Evolutionary conservation across 345 rosid genomes (phyloP).

Genomic region (Hibiscus tridactylites): DNA sequence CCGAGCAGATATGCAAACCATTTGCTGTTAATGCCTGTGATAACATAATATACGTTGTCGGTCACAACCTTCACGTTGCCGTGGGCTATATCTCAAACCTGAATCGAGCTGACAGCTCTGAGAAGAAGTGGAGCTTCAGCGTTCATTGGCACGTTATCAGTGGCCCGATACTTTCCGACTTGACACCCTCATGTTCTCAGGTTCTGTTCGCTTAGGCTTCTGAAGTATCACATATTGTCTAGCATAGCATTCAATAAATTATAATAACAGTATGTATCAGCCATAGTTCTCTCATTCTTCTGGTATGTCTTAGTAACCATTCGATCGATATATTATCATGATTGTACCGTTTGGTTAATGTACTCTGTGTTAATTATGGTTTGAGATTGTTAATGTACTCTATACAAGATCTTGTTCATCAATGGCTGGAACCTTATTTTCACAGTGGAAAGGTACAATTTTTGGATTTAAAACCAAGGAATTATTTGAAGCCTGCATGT

Average conservation of each 20-base stretch:
- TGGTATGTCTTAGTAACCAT: not conserved
- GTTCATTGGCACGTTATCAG: constrained; percentile 64
- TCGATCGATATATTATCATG: too few relatives aligned
- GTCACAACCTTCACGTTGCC: constrained; percentile 61
- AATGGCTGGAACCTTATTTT: not conserved
- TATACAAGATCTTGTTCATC: too few relatives aligned
- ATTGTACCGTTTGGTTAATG: too few relatives aligned
- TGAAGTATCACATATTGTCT: not conserved
- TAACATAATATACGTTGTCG: constrained; percentile 66
- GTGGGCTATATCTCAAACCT: constrained; percentile 49
- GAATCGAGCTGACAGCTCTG: constrained; percentile 18
- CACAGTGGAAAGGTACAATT: too few relatives aligned
- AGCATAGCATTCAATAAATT: constrained; percentile 8
- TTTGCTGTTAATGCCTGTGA: constrained; percentile 59
- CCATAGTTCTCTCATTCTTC: not conserved
- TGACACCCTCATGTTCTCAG: constrained; percentile 77
- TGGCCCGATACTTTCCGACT: constrained; percentile 54
- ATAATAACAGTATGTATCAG: constrained; percentile 5
- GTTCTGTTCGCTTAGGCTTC: constrained; percentile 59
- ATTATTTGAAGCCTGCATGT: not conserved
- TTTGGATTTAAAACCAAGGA: too few relatives aligned
- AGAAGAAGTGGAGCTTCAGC: constrained; percentile 36
- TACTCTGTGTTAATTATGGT: too few relatives aligned
- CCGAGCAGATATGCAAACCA: constrained; percentile 80
- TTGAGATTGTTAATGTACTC: too few relatives aligned